phyloP scores from a whole-genome alignment of 2,329 filamentous ascomycete genomes.

The Ophiocordyceps camponoti-leonardi region DNA sequence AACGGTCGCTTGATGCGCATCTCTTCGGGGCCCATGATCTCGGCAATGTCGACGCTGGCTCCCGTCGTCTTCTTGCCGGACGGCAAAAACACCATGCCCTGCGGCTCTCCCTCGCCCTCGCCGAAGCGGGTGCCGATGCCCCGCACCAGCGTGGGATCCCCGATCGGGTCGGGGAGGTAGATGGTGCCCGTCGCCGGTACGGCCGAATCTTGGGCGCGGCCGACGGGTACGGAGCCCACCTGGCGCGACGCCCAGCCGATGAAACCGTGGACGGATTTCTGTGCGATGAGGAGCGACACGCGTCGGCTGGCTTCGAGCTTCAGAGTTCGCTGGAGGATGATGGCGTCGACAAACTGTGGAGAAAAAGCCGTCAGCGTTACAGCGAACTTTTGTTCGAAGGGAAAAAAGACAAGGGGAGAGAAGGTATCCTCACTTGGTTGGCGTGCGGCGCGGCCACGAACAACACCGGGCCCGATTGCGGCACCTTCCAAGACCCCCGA shows the following conservation, averaged over 20 bases:
- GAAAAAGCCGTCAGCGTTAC: background rate
- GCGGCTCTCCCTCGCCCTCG: slow-evolving; percentile 48
- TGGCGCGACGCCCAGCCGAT: slow-evolving; percentile 75
- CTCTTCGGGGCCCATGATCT: slow-evolving; percentile 67
- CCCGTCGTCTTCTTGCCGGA: slow-evolving; percentile 60
- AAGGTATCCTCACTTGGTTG: slow-evolving; percentile 51
- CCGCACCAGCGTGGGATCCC: slow-evolving; percentile 66
- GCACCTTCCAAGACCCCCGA: slow-evolving; percentile 86
- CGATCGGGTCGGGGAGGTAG: slow-evolving; percentile 75
- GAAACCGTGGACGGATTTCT: slow-evolving; percentile 89
- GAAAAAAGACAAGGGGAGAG: background rate
- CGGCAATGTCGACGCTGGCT: slow-evolving; percentile 66
- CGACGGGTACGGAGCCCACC: slow-evolving; percentile 84
- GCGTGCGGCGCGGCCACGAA: slow-evolving; percentile 95
- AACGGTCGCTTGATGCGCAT: slow-evolving; percentile 77
- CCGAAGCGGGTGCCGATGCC: slow-evolving; percentile 73
- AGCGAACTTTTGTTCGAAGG: background rate
- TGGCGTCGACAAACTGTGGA: slow-evolving; percentile 74
- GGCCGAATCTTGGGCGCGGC: slow-evolving; percentile 75
- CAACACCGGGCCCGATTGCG: slow-evolving; percentile 72
- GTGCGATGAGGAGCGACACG: slow-evolving; percentile 82
- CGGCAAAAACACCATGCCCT: slow-evolving; percentile 76
- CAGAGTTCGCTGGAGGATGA: slow-evolving; percentile 83
- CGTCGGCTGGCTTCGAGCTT: slow-evolving; percentile 75
- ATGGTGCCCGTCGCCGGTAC: slow-evolving; percentile 65